phyloP scores from a whole-genome alignment of 495 filamentous ascomycete species.

The Penicillium ochrochloron region DNA sequence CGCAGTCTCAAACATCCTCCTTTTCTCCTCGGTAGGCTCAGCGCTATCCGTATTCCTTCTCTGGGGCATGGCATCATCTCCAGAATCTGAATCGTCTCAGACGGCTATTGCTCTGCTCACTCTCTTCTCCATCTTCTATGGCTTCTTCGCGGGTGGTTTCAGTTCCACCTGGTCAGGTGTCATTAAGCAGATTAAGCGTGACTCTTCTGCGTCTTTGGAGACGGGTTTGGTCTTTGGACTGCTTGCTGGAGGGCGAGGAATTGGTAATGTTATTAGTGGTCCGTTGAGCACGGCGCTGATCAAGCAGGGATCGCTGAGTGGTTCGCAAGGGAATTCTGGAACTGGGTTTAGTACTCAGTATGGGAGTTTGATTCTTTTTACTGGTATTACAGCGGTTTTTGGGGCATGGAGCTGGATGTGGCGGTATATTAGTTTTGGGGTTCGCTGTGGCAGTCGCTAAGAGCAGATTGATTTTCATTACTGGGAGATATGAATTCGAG shows the following conservation, averaged over 20 bases:
- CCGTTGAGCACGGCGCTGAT: conserved; percentile 63
- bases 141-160: conserved; percentile 70
- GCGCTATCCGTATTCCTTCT: conserved; percentile 65
- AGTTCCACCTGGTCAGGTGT: conserved; percentile 66
- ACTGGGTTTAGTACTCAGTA: conserved; percentile 47
- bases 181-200: conserved; percentile 57
- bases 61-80: conserved; percentile 61
- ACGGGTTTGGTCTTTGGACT: conserved; percentile 66
- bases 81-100: conserved; percentile 30
- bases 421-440: conserved; percentile 29
- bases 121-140: conserved; percentile 68
- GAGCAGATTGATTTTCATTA: not conserved
- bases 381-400: conserved; percentile 45
- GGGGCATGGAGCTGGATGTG: conserved; percentile 46
- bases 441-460: conserved; percentile 14
- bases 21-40: conserved; percentile 62
- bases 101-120: conserved; percentile 60
- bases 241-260: conserved; percentile 64
- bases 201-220: conserved; percentile 50
- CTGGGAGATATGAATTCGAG: too few species aligned
- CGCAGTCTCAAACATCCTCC: conserved; percentile 62
- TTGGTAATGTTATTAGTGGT: conserved; percentile 67
- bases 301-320: conserved; percentile 33
- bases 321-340: conserved; percentile 17
- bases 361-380: conserved; percentile 52